phyloP scores from a whole-genome alignment of 768 basidiomycete genomes.

The Mycena amicta region DNA sequence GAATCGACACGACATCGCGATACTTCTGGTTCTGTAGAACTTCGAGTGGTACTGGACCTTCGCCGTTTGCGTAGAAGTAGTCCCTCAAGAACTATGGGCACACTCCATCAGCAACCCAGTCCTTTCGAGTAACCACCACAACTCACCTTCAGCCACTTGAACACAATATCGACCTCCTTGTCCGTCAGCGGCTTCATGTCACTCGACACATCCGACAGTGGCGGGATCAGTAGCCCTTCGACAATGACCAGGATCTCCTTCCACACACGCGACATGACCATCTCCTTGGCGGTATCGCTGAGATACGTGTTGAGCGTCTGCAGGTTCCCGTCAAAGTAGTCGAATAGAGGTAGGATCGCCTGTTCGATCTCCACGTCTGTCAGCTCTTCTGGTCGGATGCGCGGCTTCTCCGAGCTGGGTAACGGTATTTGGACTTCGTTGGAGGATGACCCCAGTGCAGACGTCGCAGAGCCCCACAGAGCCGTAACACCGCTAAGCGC shows the following conservation, averaged over 20 bases:
- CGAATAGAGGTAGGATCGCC: constrained; percentile 88
- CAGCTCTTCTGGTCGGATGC: constrained; percentile 76
- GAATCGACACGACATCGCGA: constrained; percentile 85
- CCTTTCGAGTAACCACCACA: too few species aligned
- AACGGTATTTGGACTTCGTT: constrained; percentile 80
- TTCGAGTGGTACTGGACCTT: constrained; percentile 86
- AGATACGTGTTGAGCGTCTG: constrained; percentile 89
- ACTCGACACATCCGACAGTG: constrained; percentile 80
- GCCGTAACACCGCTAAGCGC: constrained; percentile 81
- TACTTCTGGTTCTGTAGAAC: constrained; percentile 93
- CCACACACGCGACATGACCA: constrained; percentile 93
- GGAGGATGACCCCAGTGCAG: constrained; percentile 66
- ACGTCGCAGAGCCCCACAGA: constrained; percentile 80
- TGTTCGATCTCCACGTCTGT: constrained; percentile 94
- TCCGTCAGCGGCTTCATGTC: constrained; percentile 92
- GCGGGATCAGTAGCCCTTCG: constrained; percentile 88
- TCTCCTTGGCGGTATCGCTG: constrained; percentile 81
- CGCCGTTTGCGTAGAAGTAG: constrained; percentile 94
- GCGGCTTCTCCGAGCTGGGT: constrained; percentile 72
- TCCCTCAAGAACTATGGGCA: constrained; percentile 93
- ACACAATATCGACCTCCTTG: constrained; percentile 98
- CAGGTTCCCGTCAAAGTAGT: constrained; percentile 94
- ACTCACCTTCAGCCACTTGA: constrained; percentile 92
- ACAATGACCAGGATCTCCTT: constrained; percentile 90
- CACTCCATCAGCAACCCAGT: too few species aligned